Base-by-base conservation (phyloP, 2,329 filamentous ascomycete genomes). In the Alternaria ethzedia region DNA sequence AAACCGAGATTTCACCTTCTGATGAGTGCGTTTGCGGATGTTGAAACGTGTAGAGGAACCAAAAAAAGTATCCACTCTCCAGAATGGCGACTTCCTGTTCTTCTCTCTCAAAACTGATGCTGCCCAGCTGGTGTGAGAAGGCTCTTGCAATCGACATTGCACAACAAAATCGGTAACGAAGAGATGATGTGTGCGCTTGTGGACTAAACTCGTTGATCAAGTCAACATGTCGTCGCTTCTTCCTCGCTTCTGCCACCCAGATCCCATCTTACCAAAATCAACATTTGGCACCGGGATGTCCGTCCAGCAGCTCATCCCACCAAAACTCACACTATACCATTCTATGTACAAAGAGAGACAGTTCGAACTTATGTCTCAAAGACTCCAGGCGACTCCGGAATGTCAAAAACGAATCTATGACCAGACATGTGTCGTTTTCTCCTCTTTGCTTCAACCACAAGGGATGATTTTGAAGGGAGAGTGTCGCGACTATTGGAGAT, bases 1-100 rank as follows among this genome's bases (percentile, higher is more conserved):
- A 41, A 41, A 11, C 9, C 4, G 5, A 3, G 8, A 3, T 0
- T n/a, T 41, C 2, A 10, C 0, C 0, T 0, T n/a, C 15, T 0
- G 0, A 41, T 41, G 32, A 41, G 8, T 6, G 36, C 36, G 8
- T 1, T 17, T 3, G 32, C 6, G 15, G 8, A 9, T 5, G n/a
- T 9, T n/a, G 30, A 3, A 15, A 36, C 2, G 30, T 1, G 3
- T 36, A 36, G 30, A 36, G 30, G 12, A 30, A 30, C 2, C 5
- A 6, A 3, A 13, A 30, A 13, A 30, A 5, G 5, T 30, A 2
- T 30, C 28, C 2, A 11, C 28, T 0, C 28, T 30, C 0, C 28
- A 30, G 5, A 6, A 12, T 36, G 13, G 6, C 13, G 3, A 36
- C 3, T 15, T 8, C 30, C 4, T 36, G 3, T 32, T 13, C 28